Conservation (phyloP, 2,329 filamentous ascomycete species). For the Arachnomyces sp. region DNA sequence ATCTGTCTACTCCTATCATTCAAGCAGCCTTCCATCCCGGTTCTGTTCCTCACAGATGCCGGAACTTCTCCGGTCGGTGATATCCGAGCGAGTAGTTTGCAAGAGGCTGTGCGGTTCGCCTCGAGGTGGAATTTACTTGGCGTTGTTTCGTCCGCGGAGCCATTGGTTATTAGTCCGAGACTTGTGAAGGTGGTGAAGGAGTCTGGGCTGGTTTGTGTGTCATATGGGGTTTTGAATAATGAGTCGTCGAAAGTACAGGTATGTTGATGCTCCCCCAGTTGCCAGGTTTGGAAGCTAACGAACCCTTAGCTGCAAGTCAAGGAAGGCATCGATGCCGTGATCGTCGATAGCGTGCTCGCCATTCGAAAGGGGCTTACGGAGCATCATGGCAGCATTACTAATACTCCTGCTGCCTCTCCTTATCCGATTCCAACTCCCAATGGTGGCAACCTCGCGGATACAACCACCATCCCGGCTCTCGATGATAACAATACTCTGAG, state of each 20-base stretch:
- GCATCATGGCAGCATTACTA: slow-evolving; percentile 10
- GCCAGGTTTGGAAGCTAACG: slow-evolving; percentile 2
- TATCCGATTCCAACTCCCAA: too few relatives aligned
- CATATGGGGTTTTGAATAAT: slow-evolving; percentile 88
- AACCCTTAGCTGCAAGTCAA: slow-evolving; percentile 67
- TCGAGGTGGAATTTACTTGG: slow-evolving; percentile 91
- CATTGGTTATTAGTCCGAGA: slow-evolving; percentile 79
- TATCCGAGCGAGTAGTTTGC: slow-evolving; percentile 79
- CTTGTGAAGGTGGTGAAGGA: slow-evolving; percentile 91
- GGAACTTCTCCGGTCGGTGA: slow-evolving; percentile 77
- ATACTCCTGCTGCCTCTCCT: too few relatives aligned
- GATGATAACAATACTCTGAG: too few relatives aligned
- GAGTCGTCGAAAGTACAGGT: slow-evolving; percentile 79
- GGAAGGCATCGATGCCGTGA: slow-evolving; percentile 94
- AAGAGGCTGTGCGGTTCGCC: slow-evolving; percentile 92
- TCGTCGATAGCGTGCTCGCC: slow-evolving; percentile 88
- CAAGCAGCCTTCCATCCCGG: slow-evolving; percentile 94
- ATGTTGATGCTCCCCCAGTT: slow-evolving; percentile 28
- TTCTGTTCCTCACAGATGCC: slow-evolving; percentile 88
- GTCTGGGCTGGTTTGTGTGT: slow-evolving; percentile 86
- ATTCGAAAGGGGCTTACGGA: slow-evolving; percentile 81
- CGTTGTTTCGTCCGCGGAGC: slow-evolving; percentile 81
- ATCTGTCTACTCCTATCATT: slow-evolving; percentile 90
- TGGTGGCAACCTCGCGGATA: too few relatives aligned
- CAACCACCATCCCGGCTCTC: too few relatives aligned